Evolutionary conservation across 371 early-diverging fungal species (phyloP).

Genomic region (Mucor circinelloides): DNA sequence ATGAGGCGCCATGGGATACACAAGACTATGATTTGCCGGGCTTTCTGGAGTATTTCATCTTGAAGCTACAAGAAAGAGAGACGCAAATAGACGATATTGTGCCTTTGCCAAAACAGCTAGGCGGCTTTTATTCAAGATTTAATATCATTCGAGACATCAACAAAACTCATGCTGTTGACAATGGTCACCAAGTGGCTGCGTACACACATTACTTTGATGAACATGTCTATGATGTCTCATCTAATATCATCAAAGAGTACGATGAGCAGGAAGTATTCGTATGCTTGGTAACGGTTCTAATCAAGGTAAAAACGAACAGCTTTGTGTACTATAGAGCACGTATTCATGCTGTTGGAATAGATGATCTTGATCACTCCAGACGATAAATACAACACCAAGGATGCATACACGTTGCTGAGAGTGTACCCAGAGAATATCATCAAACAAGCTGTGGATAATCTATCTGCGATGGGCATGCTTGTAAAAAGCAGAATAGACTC

Average conservation of each 20-base stretch:
- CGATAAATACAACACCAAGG: conserved; percentile 1
- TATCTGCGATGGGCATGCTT: conserved; percentile 9
- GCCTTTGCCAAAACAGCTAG: background rate
- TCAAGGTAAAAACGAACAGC: conserved; percentile 8
- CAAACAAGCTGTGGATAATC: conserved; percentile 1
- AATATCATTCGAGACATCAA: background rate
- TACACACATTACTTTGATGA: background rate
- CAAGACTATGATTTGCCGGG: conserved; percentile 14
- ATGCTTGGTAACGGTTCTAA: background rate
- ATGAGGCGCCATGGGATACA: conserved; percentile 20
- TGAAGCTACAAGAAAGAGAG: conserved; percentile 1
- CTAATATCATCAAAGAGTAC: background rate
- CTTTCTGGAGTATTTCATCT: conserved; percentile 20
- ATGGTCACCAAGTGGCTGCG: background rate
- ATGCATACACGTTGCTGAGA: conserved; percentile 6
- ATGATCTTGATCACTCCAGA: conserved; percentile 12
- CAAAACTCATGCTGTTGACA: background rate
- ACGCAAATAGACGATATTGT: background rate
- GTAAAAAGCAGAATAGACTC: conserved; percentile 1
- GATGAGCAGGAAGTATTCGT: background rate
- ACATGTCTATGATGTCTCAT: background rate
- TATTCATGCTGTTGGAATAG: conserved; percentile 7
- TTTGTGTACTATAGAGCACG: background rate
- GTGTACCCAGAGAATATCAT: background rate
- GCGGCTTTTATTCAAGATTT: background rate